phyloP scores from a whole-genome alignment of 2,329 filamentous ascomycete genomes.

The Pleurostoma richardsiae region DNA sequence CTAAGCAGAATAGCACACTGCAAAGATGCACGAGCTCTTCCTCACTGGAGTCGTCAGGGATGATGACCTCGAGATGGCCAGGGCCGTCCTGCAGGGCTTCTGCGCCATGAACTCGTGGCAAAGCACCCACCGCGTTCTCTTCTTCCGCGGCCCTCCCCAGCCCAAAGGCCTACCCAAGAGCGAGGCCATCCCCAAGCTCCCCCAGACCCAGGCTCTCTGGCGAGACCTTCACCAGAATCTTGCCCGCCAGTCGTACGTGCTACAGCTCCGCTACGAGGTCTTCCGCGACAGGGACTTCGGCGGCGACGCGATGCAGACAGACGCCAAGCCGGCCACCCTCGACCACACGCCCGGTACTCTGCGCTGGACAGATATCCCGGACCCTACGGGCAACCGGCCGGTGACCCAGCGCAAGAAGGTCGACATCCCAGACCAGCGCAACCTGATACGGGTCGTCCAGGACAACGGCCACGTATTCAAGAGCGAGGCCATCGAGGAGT shows the following conservation, averaged over 20 bases:
- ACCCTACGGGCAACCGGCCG: conserved; percentile 44
- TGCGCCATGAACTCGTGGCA: conserved; percentile 51
- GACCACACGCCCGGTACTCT: conserved; percentile 35
- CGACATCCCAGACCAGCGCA: conserved; percentile 48
- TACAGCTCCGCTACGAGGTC: conserved; percentile 52
- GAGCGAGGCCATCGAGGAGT: conserved; percentile 48
- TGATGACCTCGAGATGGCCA: conserved; percentile 41
- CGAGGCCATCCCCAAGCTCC: conserved; percentile 15
- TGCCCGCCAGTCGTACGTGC: conserved; percentile 49
- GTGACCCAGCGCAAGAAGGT: conserved; percentile 50
- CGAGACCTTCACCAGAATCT: conserved; percentile 50
- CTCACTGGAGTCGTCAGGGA: conserved; percentile 48
- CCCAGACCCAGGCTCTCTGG: conserved; percentile 29
- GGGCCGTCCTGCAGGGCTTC: conserved; percentile 50
- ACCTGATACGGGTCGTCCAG: conserved; percentile 39
- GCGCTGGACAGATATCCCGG: conserved; percentile 56
- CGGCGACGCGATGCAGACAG: conserved; percentile 17
- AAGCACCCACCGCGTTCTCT: conserved; percentile 44
- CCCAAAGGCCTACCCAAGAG: conserved; percentile 40
- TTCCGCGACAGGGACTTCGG: conserved; percentile 42
- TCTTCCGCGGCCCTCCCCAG: conserved; percentile 43
- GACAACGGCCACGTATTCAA: conserved; percentile 50
- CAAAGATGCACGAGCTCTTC: conserved; percentile 53
- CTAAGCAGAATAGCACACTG: no score
- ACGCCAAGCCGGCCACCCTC: not conserved